Base-by-base conservation (phyloP, 129 eudicot species). In the Gnaphalium uliginosum region DNA sequence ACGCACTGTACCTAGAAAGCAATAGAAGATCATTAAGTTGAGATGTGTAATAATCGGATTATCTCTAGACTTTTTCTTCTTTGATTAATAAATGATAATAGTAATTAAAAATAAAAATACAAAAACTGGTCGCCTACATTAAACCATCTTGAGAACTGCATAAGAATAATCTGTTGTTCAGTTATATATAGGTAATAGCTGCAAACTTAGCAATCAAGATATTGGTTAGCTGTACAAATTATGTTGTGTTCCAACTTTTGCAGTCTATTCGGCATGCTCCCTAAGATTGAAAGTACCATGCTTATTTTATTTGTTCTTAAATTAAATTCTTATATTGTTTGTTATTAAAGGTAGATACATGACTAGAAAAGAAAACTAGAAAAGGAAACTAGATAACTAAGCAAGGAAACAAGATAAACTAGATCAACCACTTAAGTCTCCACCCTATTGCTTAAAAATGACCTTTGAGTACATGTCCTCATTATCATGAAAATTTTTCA, bases 1-100 rank as follows among this genome's bases (percentile, higher is more conserved):
- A 32, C 99, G 85, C 68, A 94, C 94, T 59, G 84, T 85, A 50
- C 98, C 97, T 94, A 79, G 22, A 48, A 83, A 76, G 25, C 68
- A 43, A 57, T 39, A 29, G 75, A 54, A 25, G 17, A 24, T 71
- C 10, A 71, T 21, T 29, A 68, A 43, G 27, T 22, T 66, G 68
- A 50, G 53, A 74, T 50, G 17, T 11, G 17, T 30, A 19, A 23
- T 46, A 30, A 64, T 21, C 50, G 7, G 11, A 29, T 21, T 22
- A 60, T 21, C 17, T 58, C 32, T 33, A 23, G 57, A 21, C 30
- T 37, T 33, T 17, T 23, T 25, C 46, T 54, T 26, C 29, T 66
- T 15, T 59, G 14, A 59, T 26, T 10, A 59, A 35, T 29, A 24
- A 43, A 13, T 43, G 13, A 43, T 14, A 10, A 39, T 39, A 39